Percentiles rank a stretch among this genome's conserved stretches.
Evolutionary conservation across 805 yeast genomes (phyloP).

Genomic region (Wickerhamomyces alni): DNA sequence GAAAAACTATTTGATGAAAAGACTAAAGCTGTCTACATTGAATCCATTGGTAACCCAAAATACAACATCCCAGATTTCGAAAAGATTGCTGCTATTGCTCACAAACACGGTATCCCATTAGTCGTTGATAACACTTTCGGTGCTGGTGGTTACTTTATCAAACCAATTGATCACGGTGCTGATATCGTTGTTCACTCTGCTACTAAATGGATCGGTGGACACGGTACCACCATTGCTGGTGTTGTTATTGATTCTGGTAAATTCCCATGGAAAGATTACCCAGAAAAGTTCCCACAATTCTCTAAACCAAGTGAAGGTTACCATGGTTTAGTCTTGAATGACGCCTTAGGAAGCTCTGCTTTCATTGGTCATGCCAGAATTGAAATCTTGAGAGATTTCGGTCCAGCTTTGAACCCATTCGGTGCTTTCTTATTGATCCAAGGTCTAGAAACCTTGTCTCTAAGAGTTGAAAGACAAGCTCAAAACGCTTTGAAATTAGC

Average conservation of each 20-base stretch:
- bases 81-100: conserved; percentile 68
- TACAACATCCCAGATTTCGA: conserved; percentile 91
- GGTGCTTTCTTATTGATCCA: conserved; percentile 80
- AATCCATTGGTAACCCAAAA: conserved; percentile 89
- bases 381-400: conserved; percentile 86
- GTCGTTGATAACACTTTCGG: conserved; percentile 96
- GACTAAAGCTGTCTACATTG: conserved; percentile 87
- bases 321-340: conserved; percentile 81
- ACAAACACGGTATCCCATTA: conserved; percentile 80
- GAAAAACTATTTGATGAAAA: conserved; percentile 70
- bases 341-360: conserved; percentile 75
- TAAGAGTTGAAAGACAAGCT: conserved; percentile 91
- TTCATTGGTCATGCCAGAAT: conserved; percentile 75
- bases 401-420: conserved; percentile 85
- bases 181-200: conserved; percentile 93
- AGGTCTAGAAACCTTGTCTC: conserved; percentile 90
- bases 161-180: conserved; percentile 85
- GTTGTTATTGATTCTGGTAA: conserved; percentile 86
- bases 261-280: conserved; percentile 84
- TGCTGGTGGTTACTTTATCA: conserved; percentile 86
- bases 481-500: conserved; percentile 79
- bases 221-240: conserved; percentile 94
- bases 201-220: conserved; percentile 97
- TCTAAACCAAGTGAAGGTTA: conserved; percentile 89
- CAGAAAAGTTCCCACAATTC: conserved; percentile 87